Conservation (phyloP, 148 eudicot species). For the Mesembryanthemum crystallinum region DNA sequence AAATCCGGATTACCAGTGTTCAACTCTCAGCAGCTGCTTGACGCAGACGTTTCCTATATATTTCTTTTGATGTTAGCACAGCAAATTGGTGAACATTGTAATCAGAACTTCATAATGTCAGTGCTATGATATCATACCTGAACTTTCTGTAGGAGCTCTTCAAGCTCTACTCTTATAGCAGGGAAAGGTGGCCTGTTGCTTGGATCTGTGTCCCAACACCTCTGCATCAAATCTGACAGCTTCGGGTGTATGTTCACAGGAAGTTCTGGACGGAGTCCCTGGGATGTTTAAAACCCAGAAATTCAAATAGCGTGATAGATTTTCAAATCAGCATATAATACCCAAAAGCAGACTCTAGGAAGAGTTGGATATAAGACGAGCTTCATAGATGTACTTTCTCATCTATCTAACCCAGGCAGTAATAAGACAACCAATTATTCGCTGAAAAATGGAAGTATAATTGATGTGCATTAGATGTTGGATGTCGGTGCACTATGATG, state of each 20-base stretch:
- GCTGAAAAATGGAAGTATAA: too few species aligned
- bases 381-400: too few species aligned
- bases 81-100: not conserved
- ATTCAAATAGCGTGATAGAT: not conserved
- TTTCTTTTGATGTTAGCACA: not conserved
- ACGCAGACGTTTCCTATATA: conserved; percentile 33
- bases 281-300: not conserved
- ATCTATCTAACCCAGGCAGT: too few species aligned
- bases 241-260: conserved; percentile 64
- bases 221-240: conserved; percentile 63
- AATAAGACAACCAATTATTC: not conserved
- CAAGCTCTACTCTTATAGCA: conserved; percentile 59
- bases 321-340: not conserved
- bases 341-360: too few species aligned
- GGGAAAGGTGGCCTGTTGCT: conserved; percentile 64
- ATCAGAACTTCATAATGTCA: not conserved
- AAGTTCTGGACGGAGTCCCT: conserved; percentile 88
- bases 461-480: too few species aligned
- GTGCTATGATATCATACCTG: conserved; percentile 33
- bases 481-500: too few species aligned
- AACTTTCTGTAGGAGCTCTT: conserved; percentile 53
- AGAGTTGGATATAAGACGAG: too few species aligned
- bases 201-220: conserved; percentile 77
- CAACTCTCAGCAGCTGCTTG: conserved; percentile 30
- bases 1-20: conserved; percentile 10